Evolutionary conservation across 371 early-diverging fungal species (phyloP).

Genomic region (Rhizopus microsporus): DNA sequence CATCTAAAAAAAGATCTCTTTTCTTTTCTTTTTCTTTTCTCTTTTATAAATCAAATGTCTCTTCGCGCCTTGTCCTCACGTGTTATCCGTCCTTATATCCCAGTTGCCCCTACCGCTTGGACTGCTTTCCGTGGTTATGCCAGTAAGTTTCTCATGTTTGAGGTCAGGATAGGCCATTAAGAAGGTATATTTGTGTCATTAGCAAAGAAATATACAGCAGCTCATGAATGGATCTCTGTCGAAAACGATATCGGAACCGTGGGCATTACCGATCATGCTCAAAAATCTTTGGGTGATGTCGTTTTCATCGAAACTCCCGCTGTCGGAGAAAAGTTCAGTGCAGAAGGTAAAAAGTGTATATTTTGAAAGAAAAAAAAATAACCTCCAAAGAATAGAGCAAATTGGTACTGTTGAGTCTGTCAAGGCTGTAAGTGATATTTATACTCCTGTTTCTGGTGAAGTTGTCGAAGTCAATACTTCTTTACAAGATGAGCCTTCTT

Average conservation of each 20-base stretch:
- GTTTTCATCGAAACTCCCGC: conserved; percentile 87
- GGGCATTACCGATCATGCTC: conserved; percentile 94
- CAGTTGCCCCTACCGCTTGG: conserved; percentile 35
- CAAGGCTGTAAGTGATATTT: conserved; percentile 94
- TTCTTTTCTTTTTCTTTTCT: conserved; percentile 18
- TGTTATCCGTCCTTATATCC: conserved; percentile 44
- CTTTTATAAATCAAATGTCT: conserved; percentile 35
- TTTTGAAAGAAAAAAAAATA: background rate
- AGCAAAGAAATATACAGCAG: conserved; percentile 78
- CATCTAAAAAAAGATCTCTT: conserved; percentile 19
- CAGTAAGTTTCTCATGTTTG: conserved; percentile 33
- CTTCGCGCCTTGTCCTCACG: conserved; percentile 50
- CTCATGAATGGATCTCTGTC: conserved; percentile 93
- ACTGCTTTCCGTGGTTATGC: conserved; percentile 47
- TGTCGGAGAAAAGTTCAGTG: conserved; percentile 60
- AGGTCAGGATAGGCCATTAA: background rate
- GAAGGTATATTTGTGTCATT: background rate
- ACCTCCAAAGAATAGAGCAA: conserved; percentile 42
- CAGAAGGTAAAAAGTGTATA: conserved; percentile 53
- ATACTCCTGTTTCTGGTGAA: conserved; percentile 85
- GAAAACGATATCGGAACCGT: conserved; percentile 80
- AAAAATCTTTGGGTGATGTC: conserved; percentile 91
- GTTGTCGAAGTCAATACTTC: conserved; percentile 76
- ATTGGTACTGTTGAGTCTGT: conserved; percentile 94
- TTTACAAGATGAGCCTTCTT: conserved; percentile 66